phyloP scores from a whole-genome alignment of 768 basidiomycete genomes.

The Solioccasus polychromus region DNA sequence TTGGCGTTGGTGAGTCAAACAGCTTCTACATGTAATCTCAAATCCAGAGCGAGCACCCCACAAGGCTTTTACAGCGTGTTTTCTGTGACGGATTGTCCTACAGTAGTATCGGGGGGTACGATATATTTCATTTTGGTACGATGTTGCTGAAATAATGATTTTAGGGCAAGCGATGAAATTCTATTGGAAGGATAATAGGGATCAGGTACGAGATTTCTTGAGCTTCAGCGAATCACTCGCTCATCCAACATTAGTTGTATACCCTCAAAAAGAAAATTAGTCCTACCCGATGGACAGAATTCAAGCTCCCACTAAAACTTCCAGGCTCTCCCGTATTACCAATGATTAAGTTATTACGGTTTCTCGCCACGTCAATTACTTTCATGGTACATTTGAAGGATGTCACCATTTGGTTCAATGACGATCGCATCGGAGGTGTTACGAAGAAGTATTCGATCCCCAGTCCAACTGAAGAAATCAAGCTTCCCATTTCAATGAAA shows the following conservation, averaged over 20 bases:
- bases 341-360: constrained; percentile 82
- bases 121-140: background rate
- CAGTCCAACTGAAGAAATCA: constrained; percentile 51
- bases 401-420: constrained; percentile 78
- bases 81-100: constrained; percentile 76
- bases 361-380: constrained; percentile 84
- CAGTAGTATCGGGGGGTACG: constrained; percentile 69
- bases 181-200: background rate
- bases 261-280: constrained; percentile 14
- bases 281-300: constrained; percentile 80
- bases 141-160: background rate
- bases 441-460: constrained; percentile 54
- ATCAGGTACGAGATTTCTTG: background rate
- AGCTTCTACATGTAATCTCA: no score
- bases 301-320: constrained; percentile 77
- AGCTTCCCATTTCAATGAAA: no score
- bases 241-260: background rate
- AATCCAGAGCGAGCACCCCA: no score
- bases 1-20: constrained; percentile 64
- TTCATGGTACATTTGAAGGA: constrained; percentile 79
- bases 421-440: constrained; percentile 59
- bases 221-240: background rate
- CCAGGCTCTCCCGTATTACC: constrained; percentile 70
- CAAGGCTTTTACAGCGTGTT: constrained; percentile 80
- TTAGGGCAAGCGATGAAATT: background rate